Evolutionary conservation across 2,329 filamentous ascomycete species (phyloP), one percentile per base, ranked within the genome.

Genomic region (Falciphora oryzae): DNA sequence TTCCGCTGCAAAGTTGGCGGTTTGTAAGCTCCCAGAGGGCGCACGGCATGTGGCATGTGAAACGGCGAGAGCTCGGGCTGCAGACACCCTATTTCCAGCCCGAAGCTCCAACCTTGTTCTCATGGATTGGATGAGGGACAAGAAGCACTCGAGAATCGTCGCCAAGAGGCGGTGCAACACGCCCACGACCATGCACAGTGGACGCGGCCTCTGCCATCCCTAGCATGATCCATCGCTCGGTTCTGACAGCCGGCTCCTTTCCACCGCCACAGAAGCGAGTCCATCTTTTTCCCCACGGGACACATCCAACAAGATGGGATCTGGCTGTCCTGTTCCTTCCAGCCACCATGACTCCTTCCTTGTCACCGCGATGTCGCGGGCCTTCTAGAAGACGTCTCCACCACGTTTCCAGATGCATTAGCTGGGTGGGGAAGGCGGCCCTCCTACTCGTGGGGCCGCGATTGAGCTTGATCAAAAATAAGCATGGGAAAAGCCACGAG

Each of bases 321-420:
- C 7, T 25, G 44, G 6, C 22, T 53, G 44, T 53, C 44, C 2
- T 10, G 44, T n/a, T 53, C 44, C 44, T 11, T 53, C 38, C 4
- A 2, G 8, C 18, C n/a, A 6, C 14, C 44, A 53, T 53, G 44
- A 53, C 44, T 53, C 38, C 44, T 53, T 22, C 32, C 38, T 44
- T 53, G 44, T 11, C 22, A 53, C 44, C 2, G 8, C 8, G 10
- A 35, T 35, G 32, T 14, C 32, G 32, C 32, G 29, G 44, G 18
- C 22, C 44, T 53, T 53, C 44, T 53, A 53, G 44, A 53, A 53
- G n/a, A 53, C 44, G 44, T 53, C 44, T 53, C 44, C 44, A 53
- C 44, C 44, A 4, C 22, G 44, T 25, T 44, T 44, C 38, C 16
- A 16, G 38, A 44, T 22, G 7, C 22, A 53, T 25, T n/a, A 7